Conservation (phyloP, 2,329 filamentous ascomycete species). For the Geosmithia flava region DNA sequence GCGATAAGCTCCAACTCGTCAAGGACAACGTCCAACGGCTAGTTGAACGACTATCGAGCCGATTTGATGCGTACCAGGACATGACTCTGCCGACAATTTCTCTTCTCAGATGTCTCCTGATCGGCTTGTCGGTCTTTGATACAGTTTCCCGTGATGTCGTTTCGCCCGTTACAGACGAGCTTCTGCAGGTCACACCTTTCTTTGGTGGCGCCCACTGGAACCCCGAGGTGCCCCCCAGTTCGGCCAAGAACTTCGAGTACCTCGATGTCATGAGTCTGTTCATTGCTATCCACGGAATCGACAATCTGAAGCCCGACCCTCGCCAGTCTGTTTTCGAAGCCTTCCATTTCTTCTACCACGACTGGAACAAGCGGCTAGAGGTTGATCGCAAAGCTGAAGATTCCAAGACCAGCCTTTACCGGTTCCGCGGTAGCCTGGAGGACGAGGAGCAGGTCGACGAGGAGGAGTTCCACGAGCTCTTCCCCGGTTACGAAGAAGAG, state of each 20-base stretch:
- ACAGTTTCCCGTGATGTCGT: slow-evolving; percentile 26
- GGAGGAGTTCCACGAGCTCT: slow-evolving; percentile 66
- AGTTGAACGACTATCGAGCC: slow-evolving; percentile 52
- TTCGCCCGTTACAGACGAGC: slow-evolving; percentile 17
- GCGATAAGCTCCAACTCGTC: slow-evolving; percentile 32
- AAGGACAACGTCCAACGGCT: slow-evolving; percentile 53
- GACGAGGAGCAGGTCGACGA: slow-evolving; percentile 64
- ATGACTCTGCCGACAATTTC: slow-evolving; percentile 67
- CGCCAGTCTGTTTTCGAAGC: slow-evolving; percentile 49
- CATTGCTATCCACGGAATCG: slow-evolving; percentile 33
- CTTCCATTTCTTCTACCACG: slow-evolving; percentile 61
- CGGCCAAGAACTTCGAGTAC: slow-evolving; percentile 30
- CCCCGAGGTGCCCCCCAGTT: neutral
- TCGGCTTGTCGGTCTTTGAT: slow-evolving; percentile 57
- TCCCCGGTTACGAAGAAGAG: slow-evolving; percentile 59
- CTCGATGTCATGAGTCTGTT: slow-evolving; percentile 30
- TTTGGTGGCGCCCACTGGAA: slow-evolving; percentile 31
- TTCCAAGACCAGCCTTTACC: slow-evolving; percentile 65
- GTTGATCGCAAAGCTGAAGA: slow-evolving; percentile 66
- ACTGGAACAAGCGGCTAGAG: slow-evolving; percentile 70
- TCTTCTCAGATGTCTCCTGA: slow-evolving; percentile 65
- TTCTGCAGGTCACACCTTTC: slow-evolving; percentile 41
- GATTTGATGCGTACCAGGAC: slow-evolving; percentile 75
- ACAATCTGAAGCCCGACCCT: slow-evolving; percentile 24
- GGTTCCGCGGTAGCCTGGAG: slow-evolving; percentile 66